Evolutionary conservation across 2,329 filamentous ascomycete species (phyloP).

Genomic region (Diaporthe batatas): DNA sequence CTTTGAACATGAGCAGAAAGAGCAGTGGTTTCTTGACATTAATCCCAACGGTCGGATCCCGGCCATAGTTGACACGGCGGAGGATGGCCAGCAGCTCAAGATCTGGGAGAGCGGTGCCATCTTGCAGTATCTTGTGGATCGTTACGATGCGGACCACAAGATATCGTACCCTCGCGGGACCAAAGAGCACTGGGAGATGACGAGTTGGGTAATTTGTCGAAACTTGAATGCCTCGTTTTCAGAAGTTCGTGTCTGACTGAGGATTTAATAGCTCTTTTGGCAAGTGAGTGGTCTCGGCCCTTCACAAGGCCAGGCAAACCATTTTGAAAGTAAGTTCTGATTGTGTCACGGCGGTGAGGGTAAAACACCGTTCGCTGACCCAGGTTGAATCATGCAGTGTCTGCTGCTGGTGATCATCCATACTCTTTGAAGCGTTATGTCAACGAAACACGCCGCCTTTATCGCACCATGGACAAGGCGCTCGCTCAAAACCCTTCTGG

Average conservation of each 20-base stretch:
- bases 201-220: conserved; percentile 73
- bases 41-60: conserved; percentile 96
- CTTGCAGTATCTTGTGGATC: conserved; percentile 84
- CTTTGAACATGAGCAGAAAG: conserved; percentile 47
- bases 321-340: conserved; percentile 11
- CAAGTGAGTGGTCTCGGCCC: conserved; percentile 85
- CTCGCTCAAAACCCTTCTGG: not conserved
- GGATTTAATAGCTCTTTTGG: conserved; percentile 67
- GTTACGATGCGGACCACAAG: conserved; percentile 86
- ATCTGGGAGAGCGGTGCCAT: conserved; percentile 89
- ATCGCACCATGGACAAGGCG: conserved; percentile 24
- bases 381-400: not conserved
- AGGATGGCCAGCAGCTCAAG: conserved; percentile 55
- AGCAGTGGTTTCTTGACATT: conserved; percentile 89
- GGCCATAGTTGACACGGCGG: conserved; percentile 83
- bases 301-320: conserved; percentile 71
- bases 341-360: not conserved
- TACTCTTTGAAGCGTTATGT: conserved; percentile 20
- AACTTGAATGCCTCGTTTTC: not conserved
- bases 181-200: conserved; percentile 82
- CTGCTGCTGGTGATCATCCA: not conserved
- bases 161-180: conserved; percentile 81
- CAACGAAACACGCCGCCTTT: conserved; percentile 27
- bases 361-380: not conserved
- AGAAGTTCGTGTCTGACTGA: not conserved